Conservation (phyloP, 1,139 yeast genomes). For the Sugiyamaella xylanicola region DNA sequence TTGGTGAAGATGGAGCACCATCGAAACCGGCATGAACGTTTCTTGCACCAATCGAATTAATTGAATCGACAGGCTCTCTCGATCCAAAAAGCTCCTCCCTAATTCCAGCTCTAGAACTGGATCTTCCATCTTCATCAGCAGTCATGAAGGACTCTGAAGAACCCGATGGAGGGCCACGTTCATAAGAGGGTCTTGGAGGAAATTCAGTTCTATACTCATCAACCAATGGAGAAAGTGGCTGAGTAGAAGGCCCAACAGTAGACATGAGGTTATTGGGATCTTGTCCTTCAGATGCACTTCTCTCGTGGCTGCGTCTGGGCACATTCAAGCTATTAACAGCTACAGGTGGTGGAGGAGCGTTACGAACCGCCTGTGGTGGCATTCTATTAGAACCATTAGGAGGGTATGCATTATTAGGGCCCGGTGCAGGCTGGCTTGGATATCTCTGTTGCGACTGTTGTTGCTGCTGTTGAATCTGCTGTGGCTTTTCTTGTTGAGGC, state of each 20-base stretch:
- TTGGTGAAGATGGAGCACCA: constrained; percentile 18
- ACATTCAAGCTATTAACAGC: constrained; percentile 7
- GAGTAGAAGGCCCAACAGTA: constrained; percentile 33
- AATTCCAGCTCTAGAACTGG: constrained; percentile 25
- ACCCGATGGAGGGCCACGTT: constrained; percentile 9
- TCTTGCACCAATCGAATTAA: constrained; percentile 28
- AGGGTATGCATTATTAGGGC: neutral
- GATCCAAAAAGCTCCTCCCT: constrained; percentile 31
- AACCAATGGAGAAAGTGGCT: constrained; percentile 35
- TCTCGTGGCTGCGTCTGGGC: constrained; percentile 30
- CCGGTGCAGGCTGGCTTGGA: neutral
- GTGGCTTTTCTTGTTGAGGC: constrained; percentile 2
- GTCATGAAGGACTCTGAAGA: constrained; percentile 16
- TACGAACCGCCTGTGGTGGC: constrained; percentile 12
- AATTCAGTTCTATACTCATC: constrained; percentile 15
- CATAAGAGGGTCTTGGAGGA: constrained; percentile 5
- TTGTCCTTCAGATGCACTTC: constrained; percentile 40
- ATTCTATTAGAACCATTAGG: constrained; percentile 15
- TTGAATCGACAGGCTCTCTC: constrained; percentile 31
- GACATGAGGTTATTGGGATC: constrained; percentile 38
- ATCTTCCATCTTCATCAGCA: constrained; percentile 19
- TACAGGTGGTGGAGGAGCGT: constrained; percentile 18
- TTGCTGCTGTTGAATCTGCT: constrained; percentile 20
- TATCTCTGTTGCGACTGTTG: constrained; percentile 12
- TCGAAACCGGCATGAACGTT: constrained; percentile 20